Conservation (phyloP, 2,329 filamentous ascomycete genomes). For the Blastomyces silverae region DNA sequence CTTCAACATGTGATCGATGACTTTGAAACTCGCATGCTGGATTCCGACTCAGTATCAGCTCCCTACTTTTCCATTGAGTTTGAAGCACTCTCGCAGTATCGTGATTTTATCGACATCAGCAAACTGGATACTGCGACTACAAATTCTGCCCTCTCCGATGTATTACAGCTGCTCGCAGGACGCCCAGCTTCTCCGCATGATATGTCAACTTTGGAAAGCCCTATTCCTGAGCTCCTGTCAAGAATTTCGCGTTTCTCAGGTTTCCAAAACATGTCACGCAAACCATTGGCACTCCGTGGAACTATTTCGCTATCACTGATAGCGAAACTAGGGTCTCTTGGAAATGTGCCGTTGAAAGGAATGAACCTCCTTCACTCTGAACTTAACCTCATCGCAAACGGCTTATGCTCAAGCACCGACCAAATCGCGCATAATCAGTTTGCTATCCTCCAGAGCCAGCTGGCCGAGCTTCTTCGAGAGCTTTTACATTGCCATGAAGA, state of each 20-base stretch:
- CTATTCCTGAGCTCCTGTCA: conserved; percentile 34
- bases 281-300: conserved; percentile 44
- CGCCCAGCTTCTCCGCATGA: conserved; percentile 33
- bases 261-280: conserved; percentile 26
- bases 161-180: conserved; percentile 35
- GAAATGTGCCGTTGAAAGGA: conserved; percentile 52
- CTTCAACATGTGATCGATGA: conserved; percentile 36
- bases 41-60: conserved; percentile 26
- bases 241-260: conserved; percentile 35
- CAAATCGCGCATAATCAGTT: conserved; percentile 49
- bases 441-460: conserved; percentile 43
- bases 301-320: conserved; percentile 50
- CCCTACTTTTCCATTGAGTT: conserved; percentile 45
- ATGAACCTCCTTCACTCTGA: conserved; percentile 60
- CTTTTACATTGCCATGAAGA: conserved; percentile 33
- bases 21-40: conserved; percentile 30
- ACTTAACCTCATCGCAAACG: conserved; percentile 54
- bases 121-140: conserved; percentile 17
- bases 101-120: conserved; percentile 31
- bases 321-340: conserved; percentile 48
- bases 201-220: conserved; percentile 30
- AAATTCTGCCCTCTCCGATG: conserved; percentile 26
- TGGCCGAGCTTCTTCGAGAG: conserved; percentile 37
- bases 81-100: conserved; percentile 43
- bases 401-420: conserved; percentile 47